Percentiles rank a stretch among this genome's conserved stretches.
Conservation (phyloP, 2,329 filamentous ascomycete genomes). For the Cryphonectria naterciae region DNA sequence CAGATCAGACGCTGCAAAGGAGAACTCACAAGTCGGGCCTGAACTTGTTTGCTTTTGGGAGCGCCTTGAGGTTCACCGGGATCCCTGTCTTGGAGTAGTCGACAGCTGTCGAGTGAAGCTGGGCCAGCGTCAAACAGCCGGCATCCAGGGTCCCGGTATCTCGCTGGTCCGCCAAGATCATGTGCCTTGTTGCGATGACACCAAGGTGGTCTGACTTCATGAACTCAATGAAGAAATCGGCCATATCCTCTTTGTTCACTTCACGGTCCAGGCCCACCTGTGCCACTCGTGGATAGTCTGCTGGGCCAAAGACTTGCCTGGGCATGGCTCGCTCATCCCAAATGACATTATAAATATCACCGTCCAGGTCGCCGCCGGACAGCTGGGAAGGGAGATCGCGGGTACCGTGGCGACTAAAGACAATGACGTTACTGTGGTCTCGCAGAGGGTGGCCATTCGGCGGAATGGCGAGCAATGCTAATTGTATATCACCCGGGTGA, state of each 20-base stretch:
- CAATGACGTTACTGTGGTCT: conserved; percentile 71
- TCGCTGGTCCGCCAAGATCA: conserved; percentile 65
- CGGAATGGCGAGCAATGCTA: conserved; percentile 65
- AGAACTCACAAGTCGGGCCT: conserved; percentile 61
- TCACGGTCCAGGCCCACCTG: conserved; percentile 63
- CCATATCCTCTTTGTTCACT: conserved; percentile 70
- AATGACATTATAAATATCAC: conserved; percentile 80
- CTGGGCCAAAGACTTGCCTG: conserved; percentile 53
- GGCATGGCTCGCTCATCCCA: conserved; percentile 64
- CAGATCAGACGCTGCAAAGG: not conserved
- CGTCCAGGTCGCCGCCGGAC: conserved; percentile 82
- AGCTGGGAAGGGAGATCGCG: conserved; percentile 80
- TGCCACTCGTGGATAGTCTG: conserved; percentile 67
- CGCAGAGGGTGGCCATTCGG: conserved; percentile 62
- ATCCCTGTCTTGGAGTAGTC: conserved; percentile 79
- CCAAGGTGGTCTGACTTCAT: conserved; percentile 71
- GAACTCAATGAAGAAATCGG: conserved; percentile 78
- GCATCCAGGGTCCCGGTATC: conserved; percentile 53
- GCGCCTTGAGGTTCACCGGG: conserved; percentile 49
- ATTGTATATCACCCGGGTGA: conserved; percentile 80
- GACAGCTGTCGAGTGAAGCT: conserved; percentile 71
- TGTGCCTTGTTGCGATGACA: conserved; percentile 66
- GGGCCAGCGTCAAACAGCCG: conserved; percentile 60
- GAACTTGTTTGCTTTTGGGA: conserved; percentile 45
- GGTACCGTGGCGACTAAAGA: conserved; percentile 72